These are phyloP conservation scores for Colletotrichum viniferum DNA, from an alignment of 2,329 filamentous ascomycete species.

Conservation along the genomic window DNA sequence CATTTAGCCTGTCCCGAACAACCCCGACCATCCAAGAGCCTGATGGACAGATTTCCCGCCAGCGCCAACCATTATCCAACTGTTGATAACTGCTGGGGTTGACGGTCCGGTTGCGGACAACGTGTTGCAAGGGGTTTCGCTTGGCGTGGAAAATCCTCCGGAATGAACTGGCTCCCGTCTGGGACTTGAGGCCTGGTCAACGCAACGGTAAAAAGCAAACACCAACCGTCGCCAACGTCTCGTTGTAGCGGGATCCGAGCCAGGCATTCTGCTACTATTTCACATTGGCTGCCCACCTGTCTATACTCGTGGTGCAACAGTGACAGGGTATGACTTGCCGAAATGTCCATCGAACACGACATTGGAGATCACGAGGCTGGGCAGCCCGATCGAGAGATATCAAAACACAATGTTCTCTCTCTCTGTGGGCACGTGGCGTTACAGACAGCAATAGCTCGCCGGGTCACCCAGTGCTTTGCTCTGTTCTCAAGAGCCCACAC, in stretches of 20 bases:
- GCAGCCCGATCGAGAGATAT: not conserved
- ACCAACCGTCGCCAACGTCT: not conserved
- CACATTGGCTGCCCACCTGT: not conserved
- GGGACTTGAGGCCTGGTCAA: not conserved
- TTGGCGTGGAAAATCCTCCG: slow-evolving; percentile 23
- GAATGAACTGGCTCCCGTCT: not conserved
- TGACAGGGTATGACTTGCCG: not conserved
- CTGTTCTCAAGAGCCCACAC: not conserved
- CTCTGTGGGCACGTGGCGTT: slow-evolving; percentile 12
- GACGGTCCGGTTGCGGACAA: slow-evolving; percentile 17
- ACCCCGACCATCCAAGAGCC: not conserved
- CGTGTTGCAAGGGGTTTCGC: not conserved
- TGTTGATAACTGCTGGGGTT: not conserved
- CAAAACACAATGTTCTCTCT: not conserved
- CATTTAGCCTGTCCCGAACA: slow-evolving; percentile 9
- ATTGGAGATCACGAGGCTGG: not conserved
- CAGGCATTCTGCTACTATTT: not conserved
- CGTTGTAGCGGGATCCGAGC: not conserved
- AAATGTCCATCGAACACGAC: not conserved
- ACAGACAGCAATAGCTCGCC: not conserved
- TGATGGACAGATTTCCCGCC: slow-evolving; percentile 8
- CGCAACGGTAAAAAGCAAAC: slow-evolving; percentile 12
- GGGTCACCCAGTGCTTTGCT: not conserved
- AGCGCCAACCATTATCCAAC: slow-evolving; percentile 2
- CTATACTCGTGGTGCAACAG: not conserved